Conservation (phyloP, 331 rosid species). For the Malus hybrid region DNA sequence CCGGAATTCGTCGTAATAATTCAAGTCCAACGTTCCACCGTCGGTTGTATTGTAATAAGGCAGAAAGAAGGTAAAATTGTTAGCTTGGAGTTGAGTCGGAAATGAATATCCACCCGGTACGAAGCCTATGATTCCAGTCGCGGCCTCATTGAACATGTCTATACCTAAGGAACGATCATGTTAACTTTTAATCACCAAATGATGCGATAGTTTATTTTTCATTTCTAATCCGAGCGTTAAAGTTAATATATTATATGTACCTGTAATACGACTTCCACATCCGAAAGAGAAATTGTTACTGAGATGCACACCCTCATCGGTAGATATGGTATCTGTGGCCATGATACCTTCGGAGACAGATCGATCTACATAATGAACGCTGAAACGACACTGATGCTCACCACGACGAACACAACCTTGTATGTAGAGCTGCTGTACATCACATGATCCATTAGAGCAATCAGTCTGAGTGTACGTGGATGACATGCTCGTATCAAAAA, state of each 20-base stretch:
- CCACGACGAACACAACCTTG: not conserved
- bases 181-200: not conserved
- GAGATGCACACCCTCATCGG: not conserved
- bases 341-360: not conserved
- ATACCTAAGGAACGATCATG: not conserved
- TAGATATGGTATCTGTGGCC: not conserved
- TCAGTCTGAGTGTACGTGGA: not conserved
- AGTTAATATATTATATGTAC: not conserved
- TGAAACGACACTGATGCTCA: not conserved
- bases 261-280: not conserved
- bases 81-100: not conserved
- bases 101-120: not conserved
- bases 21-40: not conserved
- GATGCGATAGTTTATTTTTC: not conserved
- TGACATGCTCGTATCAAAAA: not conserved
- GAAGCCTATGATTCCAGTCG: not conserved
- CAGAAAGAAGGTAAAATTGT: not conserved
- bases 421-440: not conserved
- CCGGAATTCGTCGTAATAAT: not conserved
- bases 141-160: not conserved
- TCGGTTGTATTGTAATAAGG: not conserved
- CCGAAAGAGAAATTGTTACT: not conserved
- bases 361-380: not conserved
- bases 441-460: not conserved
- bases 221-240: not conserved